Percentiles rank a stretch among this genome's conserved stretches.
Conservation (phyloP, 106 monocot genomes). For the Chionographis japonica region DNA sequence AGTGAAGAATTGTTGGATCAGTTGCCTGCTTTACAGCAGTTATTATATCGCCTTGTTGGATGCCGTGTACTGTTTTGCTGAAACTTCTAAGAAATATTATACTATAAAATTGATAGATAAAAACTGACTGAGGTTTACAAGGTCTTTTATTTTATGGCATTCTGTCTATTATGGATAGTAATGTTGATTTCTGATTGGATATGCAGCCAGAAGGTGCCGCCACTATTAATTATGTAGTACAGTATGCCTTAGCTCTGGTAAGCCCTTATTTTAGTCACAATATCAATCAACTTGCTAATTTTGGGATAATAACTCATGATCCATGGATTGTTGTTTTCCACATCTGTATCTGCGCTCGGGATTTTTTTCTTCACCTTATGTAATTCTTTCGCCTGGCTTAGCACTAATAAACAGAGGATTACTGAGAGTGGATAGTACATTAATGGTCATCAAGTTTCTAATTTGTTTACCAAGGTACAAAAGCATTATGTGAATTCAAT, state of each 20-base stretch:
- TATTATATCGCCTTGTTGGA: constrained; percentile 75
- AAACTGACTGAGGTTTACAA: background rate
- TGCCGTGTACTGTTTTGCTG: constrained; percentile 45
- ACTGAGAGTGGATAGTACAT: no score
- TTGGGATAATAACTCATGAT: no score
- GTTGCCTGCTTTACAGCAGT: constrained; percentile 81
- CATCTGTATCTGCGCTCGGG: no score
- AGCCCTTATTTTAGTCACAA: constrained; percentile 12
- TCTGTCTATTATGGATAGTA: constrained; percentile 1
- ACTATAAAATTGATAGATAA: background rate
- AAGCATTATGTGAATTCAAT: no score
- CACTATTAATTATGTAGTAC: constrained; percentile 61
- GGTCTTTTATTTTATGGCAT: background rate
- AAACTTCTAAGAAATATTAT: background rate
- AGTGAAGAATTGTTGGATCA: constrained; percentile 69
- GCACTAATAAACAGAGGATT: no score
- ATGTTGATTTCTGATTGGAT: constrained; percentile 8
- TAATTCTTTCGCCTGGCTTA: no score
- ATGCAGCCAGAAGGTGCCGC: constrained; percentile 85
- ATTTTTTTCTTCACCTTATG: no score
- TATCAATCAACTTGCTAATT: background rate
- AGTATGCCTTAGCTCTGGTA: constrained; percentile 83
- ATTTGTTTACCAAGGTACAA: no score
- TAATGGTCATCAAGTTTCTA: no score
- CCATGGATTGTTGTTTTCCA: no score